Percentiles rank a stretch among this genome's conserved stretches.
phyloP scores from a whole-genome alignment of 371 early-diverging fungal species.

The Rhizopus arrhizus region DNA sequence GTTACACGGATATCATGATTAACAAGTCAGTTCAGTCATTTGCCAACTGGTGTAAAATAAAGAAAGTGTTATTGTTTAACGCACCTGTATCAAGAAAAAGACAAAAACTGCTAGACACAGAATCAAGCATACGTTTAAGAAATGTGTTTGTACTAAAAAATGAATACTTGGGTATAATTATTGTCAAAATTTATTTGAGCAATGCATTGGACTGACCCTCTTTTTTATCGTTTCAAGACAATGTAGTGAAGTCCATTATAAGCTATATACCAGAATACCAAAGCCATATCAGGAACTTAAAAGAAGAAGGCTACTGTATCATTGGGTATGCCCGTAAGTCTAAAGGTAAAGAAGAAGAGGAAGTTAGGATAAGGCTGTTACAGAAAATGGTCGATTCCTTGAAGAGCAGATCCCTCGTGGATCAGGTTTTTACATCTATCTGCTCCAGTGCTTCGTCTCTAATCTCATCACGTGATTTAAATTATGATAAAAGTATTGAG shows the following conservation, averaged over 20 bases:
- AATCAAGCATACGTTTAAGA: too few relatives aligned
- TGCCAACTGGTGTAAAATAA: too few relatives aligned
- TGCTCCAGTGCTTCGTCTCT: not conserved
- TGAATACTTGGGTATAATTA: not conserved
- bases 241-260: not conserved
- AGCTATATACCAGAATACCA: conserved; percentile 3
- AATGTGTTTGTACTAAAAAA: too few relatives aligned
- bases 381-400: conserved; percentile 4
- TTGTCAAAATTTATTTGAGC: not conserved
- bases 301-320: conserved; percentile 1
- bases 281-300: not conserved
- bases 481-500: not conserved
- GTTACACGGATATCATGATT: too few relatives aligned
- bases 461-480: conserved; percentile 1
- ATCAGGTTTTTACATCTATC: conserved; percentile 3
- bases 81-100: too few relatives aligned
- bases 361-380: not conserved
- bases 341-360: not conserved
- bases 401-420: conserved; percentile 3
- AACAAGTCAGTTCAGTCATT: too few relatives aligned
- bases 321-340: conserved; percentile 3
- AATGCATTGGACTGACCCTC: not conserved
- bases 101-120: too few relatives aligned
- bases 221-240: not conserved
- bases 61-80: too few relatives aligned